A percentile compares a stretch with the other conserved stretches of the same genome.
Conservation (phyloP, 139 green algal species). For the Yamagishiella unicocca region DNA sequence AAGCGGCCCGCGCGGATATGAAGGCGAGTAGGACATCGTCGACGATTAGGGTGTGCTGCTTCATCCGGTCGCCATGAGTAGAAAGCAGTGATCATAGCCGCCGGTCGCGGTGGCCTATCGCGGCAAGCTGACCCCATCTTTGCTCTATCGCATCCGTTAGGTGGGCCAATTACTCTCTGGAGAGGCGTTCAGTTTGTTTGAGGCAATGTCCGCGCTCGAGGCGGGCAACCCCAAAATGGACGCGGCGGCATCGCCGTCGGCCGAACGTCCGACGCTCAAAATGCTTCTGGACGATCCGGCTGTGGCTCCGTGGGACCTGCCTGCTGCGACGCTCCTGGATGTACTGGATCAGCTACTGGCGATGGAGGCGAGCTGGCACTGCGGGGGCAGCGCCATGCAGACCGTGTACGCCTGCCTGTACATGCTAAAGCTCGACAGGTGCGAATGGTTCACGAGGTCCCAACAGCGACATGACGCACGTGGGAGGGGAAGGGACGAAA, state of each 20-base stretch:
- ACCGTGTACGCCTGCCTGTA: conserved; percentile 92
- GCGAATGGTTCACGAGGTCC: too few relatives aligned
- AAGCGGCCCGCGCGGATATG: conserved; percentile 57
- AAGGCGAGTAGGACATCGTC: neutral
- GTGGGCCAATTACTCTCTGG: conserved; percentile 84
- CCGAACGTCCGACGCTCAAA: conserved; percentile 35
- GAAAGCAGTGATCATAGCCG: too few relatives aligned
- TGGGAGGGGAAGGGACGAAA: too few relatives aligned
- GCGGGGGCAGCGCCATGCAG: conserved; percentile 76
- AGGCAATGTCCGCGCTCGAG: conserved; percentile 93
- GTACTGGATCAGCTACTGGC: conserved; percentile 71
- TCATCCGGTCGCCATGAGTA: too few relatives aligned
- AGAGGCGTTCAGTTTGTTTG: conserved; percentile 88
- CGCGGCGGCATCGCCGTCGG: conserved; percentile 59
- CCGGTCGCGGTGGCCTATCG: neutral
- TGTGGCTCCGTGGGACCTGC: conserved; percentile 48
- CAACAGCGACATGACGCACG: too few relatives aligned
- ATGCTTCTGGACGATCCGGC: conserved; percentile 42
- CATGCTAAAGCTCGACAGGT: conserved; percentile 82
- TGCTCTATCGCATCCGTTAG: neutral
- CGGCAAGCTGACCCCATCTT: neutral
- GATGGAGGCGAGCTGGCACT: conserved; percentile 83
- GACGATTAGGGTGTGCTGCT: neutral
- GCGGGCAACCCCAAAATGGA: conserved; percentile 95
- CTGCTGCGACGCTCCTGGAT: conserved; percentile 47